Conservation (phyloP, 306 rosid species). For the Vachellia pachyceras region DNA sequence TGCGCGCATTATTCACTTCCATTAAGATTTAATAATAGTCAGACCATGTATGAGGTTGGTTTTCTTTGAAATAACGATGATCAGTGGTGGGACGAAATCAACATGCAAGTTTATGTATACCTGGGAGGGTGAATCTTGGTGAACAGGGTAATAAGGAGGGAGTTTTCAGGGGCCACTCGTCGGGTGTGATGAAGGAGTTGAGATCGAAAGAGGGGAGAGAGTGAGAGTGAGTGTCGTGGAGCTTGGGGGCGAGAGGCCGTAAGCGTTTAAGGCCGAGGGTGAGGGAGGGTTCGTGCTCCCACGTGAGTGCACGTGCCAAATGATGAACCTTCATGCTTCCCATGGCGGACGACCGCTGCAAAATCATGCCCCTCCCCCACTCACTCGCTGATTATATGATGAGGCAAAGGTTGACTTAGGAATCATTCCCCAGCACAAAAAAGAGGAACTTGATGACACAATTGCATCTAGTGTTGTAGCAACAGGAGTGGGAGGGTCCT, state of each 20-base stretch:
- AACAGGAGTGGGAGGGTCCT: background rate
- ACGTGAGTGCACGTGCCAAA: constrained; percentile 77
- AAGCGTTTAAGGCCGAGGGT: constrained; percentile 85
- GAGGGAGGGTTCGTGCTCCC: constrained; percentile 90
- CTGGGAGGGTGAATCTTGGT: constrained; percentile 52
- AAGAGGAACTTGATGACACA: background rate
- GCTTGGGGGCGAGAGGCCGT: constrained; percentile 92
- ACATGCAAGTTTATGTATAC: no score
- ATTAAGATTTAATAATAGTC: no score
- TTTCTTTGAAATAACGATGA: background rate
- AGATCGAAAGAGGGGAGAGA: constrained; percentile 65
- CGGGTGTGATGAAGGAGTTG: constrained; percentile 83
- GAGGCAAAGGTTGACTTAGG: constrained; percentile 91
- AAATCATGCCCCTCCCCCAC: background rate
- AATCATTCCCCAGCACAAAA: constrained; percentile 42
- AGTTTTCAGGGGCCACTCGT: constrained; percentile 63
- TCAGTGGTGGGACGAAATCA: background rate
- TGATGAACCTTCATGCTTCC: constrained; percentile 96
- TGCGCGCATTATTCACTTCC: background rate
- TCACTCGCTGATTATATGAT: constrained; percentile 49
- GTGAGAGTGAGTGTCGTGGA: constrained; percentile 40
- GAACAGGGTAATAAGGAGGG: constrained; percentile 37
- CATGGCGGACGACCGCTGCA: constrained; percentile 56
- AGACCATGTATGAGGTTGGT: no score
- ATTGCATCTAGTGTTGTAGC: background rate